Base-by-base conservation (phyloP, 2,329 filamentous ascomycete genomes). In the Ascocoryne sarcoides region DNA sequence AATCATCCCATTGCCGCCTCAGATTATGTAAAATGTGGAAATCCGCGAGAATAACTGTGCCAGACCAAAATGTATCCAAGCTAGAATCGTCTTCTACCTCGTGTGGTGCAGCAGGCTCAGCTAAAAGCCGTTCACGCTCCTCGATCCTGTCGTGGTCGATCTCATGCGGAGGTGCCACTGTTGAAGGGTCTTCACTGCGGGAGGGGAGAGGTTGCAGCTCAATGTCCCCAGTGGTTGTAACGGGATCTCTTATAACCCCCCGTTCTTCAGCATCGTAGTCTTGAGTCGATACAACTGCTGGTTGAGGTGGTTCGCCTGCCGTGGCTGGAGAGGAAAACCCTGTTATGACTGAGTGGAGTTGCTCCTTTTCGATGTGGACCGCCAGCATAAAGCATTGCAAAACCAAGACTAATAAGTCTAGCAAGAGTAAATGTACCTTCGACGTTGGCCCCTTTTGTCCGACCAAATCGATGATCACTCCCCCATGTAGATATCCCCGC, bases 401-500 rank as follows among this genome's bases (percentile, higher is more conserved):
- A 1, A 58, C 61, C 29, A 82, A 52, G 5, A 83, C 66, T 20
- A 75, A 51, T 5, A 73, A 17, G 56, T 84, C 79, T 32, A 76
- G 59, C 2, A 73, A 52, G 4, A 82, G 48, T 33, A 81, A 68
- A 37, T 71, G 68, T 12, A 74, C 52, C 47, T 68, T 69, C 17
- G 74, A 78, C 2, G 69, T 67, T 2, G 79, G 74, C 3, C 77
- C 74, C 49, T 71, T 72, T 57, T 84, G 79, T 10, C 79, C 79
- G 49, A 84, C 68, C 49, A 84, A 79, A 54, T 84, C 79, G 50
- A 82, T 71, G 17, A 83, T 66, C 37, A 82, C 65, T 23, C 79
- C 79, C 17, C 79, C 79, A 47, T 83, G 79, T 17, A 82, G 67
- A 54, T 82, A 83, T 17, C 78, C 79, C 38, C 76, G 66, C 44